Evolutionary conservation across 129 eudicot species (phyloP).

Genomic region (Dittrichia graveolens): DNA sequence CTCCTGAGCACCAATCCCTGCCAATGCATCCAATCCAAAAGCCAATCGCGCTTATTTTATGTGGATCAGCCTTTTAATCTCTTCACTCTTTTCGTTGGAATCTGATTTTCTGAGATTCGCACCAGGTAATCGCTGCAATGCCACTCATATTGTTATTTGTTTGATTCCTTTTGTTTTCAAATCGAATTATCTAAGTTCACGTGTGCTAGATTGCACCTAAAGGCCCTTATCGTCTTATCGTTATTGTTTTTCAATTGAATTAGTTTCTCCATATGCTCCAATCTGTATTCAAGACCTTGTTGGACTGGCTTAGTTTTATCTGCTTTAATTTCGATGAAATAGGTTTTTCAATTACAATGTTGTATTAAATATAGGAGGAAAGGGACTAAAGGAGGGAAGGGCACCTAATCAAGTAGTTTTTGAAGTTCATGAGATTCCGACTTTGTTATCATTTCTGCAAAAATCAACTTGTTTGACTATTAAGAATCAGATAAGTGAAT

Average conservation of each 20-base stretch:
- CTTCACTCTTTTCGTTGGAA: constrained; percentile 19
- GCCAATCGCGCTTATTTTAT: constrained; percentile 24
- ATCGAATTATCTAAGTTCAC: not conserved
- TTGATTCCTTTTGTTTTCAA: not conserved
- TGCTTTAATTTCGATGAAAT: constrained; percentile 12
- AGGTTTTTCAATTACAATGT: constrained; percentile 26
- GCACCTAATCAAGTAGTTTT: constrained; percentile 1
- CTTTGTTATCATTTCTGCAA: not conserved
- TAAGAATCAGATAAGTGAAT: constrained; percentile 17
- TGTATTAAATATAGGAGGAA: constrained; percentile 21
- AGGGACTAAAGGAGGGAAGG: not conserved
- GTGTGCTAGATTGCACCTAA: constrained; percentile 12
- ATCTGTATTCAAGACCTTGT: constrained; percentile 1
- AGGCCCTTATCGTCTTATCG: not conserved
- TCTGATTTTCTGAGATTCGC: constrained; percentile 7
- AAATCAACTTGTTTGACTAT: not conserved
- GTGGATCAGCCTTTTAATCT: not conserved
- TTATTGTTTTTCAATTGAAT: not conserved
- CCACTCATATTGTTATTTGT: not conserved
- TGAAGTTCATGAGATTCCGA: constrained; percentile 10
- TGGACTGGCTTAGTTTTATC: constrained; percentile 18
- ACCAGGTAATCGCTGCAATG: constrained; percentile 29
- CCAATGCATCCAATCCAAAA: constrained; percentile 25
- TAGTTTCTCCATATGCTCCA: not conserved
- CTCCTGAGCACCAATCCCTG: constrained; percentile 28